Conservation (phyloP, 306 rosid species). For the Cucumis cinereus region DNA sequence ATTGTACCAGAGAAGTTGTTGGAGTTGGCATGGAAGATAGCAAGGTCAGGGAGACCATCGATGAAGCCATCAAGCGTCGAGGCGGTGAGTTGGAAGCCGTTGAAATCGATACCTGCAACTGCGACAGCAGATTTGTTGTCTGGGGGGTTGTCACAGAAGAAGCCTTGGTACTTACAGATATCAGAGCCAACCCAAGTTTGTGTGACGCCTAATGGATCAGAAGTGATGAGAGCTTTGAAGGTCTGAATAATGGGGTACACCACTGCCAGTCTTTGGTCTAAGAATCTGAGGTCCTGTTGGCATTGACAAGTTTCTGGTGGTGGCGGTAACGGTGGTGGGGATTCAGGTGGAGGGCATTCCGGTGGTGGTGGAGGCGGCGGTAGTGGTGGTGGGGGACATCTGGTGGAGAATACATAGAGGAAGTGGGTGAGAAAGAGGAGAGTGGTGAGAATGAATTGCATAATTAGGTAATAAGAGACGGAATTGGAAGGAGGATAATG, state of each 20-base stretch:
- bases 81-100: conserved; percentile 35
- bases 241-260: conserved; percentile 26
- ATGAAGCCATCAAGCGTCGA: conserved; percentile 36
- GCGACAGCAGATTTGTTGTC: conserved; percentile 19
- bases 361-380: not conserved
- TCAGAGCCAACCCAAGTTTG: conserved; percentile 33
- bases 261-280: conserved; percentile 20
- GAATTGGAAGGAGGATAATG: not conserved
- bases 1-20: conserved; percentile 34
- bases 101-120: conserved; percentile 30
- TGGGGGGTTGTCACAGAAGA: conserved; percentile 33
- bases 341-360: not conserved
- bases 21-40: conserved; percentile 42
- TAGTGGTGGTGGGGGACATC: not conserved
- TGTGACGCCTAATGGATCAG: conserved; percentile 31
- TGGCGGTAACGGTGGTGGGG: not conserved
- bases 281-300: conserved; percentile 11
- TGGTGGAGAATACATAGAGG: not conserved
- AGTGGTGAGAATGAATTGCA: conserved; percentile 4
- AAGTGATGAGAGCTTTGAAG: conserved; percentile 28
- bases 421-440: not conserved
- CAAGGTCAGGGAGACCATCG: conserved; percentile 27
- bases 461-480: not conserved
- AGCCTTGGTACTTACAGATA: conserved; percentile 30
- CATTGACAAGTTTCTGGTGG: not conserved